Conservation (phyloP, 2,329 filamentous ascomycete species). For the Cercospora canescens region DNA sequence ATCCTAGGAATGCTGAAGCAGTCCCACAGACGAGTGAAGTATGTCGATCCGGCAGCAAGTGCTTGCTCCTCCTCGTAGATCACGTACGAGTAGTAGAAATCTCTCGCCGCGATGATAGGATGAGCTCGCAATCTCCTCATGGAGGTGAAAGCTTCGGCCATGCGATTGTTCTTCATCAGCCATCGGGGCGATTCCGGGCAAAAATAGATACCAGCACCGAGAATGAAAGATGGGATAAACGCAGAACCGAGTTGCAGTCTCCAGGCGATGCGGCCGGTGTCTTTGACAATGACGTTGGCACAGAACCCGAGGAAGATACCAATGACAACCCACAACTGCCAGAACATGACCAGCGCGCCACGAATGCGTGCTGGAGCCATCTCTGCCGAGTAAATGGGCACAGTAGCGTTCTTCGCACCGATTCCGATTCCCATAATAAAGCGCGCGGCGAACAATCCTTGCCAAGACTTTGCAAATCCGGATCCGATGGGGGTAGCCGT, state of each 20-base stretch:
- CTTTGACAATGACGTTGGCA: constrained; percentile 64
- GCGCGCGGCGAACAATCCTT: constrained; percentile 62
- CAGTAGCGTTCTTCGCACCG: constrained; percentile 45
- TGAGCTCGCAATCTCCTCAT: constrained; percentile 51
- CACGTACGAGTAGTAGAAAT: constrained; percentile 54
- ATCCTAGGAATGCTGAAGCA: constrained; percentile 51
- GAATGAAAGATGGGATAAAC: constrained; percentile 47
- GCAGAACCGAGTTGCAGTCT: constrained; percentile 68
- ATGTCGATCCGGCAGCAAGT: constrained; percentile 41
- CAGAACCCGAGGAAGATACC: constrained; percentile 65
- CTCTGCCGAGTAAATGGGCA: constrained; percentile 46
- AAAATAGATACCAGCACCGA: constrained; percentile 37
- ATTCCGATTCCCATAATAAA: constrained; percentile 67
- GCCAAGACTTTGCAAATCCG: constrained; percentile 58
- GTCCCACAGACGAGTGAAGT: constrained; percentile 47
- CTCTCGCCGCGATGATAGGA: constrained; percentile 56
- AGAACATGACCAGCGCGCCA: constrained; percentile 75
- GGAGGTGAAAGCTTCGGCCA: constrained; percentile 50
- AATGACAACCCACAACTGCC: constrained; percentile 64
- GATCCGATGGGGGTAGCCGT: constrained; percentile 68
- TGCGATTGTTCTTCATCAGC: constrained; percentile 51
- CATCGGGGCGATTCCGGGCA: constrained; percentile 50
- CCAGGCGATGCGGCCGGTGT: constrained; percentile 62
- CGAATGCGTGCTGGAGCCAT: constrained; percentile 53
- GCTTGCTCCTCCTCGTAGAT: constrained; percentile 38